phyloP scores from a whole-genome alignment of 1,284 basidiomycete genomes.

The Ustilago esculenta region DNA sequence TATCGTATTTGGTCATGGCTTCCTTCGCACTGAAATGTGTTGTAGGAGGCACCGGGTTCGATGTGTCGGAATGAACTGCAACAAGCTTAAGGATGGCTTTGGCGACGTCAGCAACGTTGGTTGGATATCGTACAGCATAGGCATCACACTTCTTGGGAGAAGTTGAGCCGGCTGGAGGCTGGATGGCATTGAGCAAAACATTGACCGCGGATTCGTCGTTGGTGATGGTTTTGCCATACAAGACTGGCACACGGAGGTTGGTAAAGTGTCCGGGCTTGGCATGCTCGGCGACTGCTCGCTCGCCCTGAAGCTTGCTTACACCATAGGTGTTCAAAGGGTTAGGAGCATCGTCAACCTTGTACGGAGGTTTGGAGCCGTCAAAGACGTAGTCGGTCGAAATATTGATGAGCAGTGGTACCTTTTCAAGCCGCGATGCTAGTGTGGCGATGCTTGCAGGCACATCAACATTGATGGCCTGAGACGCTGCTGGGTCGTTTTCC shows the following conservation, averaged over 20 bases:
- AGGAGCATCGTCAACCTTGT: constrained; percentile 68
- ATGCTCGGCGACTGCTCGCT: constrained; percentile 63
- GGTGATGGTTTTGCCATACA: constrained; percentile 56
- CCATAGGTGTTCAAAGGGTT: constrained; percentile 71
- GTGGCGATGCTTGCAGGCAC: constrained; percentile 68
- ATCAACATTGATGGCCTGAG: constrained; percentile 69
- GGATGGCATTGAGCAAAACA: constrained; percentile 54
- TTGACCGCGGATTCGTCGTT: constrained; percentile 64
- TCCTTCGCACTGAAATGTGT: constrained; percentile 70
- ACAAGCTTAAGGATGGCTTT: constrained; percentile 68
- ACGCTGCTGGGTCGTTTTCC: constrained; percentile 68
- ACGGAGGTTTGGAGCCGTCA: constrained; percentile 68
- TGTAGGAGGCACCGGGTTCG: constrained; percentile 53
- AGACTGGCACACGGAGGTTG: constrained; percentile 68
- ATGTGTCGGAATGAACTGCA: constrained; percentile 26
- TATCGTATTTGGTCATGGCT: constrained; percentile 71
- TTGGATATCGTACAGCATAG: constrained; percentile 70
- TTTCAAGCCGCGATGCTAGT: constrained; percentile 50
- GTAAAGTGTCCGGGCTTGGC: constrained; percentile 56
- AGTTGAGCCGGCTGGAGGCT: constrained; percentile 14
- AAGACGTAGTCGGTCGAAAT: constrained; percentile 69
- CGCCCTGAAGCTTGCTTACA: constrained; percentile 59
- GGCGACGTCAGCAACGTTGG: constrained; percentile 70
- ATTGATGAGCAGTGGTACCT: constrained; percentile 67
- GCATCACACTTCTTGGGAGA: constrained; percentile 51